Evolutionary conservation across 371 early-diverging fungal genomes (phyloP).

Genomic region (Zancudomyces culisetae): DNA sequence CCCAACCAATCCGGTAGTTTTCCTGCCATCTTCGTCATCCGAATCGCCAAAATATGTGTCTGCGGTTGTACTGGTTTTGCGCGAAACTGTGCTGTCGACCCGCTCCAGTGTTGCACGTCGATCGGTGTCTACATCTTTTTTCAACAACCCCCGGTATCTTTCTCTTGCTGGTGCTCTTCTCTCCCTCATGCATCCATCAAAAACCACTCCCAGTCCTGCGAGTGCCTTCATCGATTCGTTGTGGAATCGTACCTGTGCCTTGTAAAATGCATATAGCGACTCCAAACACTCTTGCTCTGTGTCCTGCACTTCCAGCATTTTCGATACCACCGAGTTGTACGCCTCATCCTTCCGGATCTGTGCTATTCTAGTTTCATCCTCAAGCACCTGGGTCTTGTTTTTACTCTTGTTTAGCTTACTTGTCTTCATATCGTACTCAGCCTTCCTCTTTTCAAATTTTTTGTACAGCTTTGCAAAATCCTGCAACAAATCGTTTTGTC

Average conservation of each 20-base stretch:
- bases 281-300: conserved; percentile 32
- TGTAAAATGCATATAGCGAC: conserved; percentile 25
- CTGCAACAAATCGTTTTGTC: conserved; percentile 22
- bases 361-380: conserved; percentile 74
- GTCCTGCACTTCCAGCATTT: conserved; percentile 46
- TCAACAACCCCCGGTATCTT: background rate
- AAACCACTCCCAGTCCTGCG: conserved; percentile 10
- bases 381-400: conserved; percentile 74
- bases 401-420: conserved; percentile 66
- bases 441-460: conserved; percentile 69
- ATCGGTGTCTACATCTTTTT: background rate
- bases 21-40: too few relatives aligned
- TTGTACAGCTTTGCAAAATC: conserved; percentile 35
- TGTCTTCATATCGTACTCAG: conserved; percentile 82
- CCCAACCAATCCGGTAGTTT: too few relatives aligned
- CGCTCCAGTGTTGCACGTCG: background rate
- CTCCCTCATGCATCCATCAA: conserved; percentile 4
- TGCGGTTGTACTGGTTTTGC: too few relatives aligned
- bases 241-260: conserved; percentile 29
- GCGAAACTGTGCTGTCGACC: too few relatives aligned
- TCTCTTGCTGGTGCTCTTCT: conserved; percentile 1
- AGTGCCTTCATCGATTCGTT: conserved; percentile 22
- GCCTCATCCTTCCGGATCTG: conserved; percentile 84
- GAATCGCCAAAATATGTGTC: too few relatives aligned
- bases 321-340: conserved; percentile 35